Percentiles rank a stretch among this genome's conserved stretches.
phyloP scores from a whole-genome alignment of 208 protist genomes.

The Crithidia brevicula region DNA sequence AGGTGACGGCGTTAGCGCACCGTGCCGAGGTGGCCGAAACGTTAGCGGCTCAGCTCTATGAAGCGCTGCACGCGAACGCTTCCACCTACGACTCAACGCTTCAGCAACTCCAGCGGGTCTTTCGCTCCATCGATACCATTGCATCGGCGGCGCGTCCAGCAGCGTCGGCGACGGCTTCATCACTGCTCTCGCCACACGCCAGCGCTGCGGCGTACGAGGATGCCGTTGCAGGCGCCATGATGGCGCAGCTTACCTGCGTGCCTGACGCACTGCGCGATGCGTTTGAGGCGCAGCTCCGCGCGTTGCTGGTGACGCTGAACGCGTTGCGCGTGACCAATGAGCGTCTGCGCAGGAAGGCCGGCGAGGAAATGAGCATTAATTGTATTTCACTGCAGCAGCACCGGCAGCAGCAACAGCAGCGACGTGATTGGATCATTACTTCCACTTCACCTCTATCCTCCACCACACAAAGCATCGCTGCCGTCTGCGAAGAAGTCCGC shows the following conservation, averaged over 20 bases:
- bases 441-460: background rate
- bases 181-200: background rate
- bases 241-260: conserved; percentile 18
- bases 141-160: conserved; percentile 4
- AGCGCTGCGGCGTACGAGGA: conserved; percentile 14
- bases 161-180: background rate
- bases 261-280: conserved; percentile 16
- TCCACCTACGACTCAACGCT: conserved; percentile 16
- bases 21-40: conserved; percentile 18
- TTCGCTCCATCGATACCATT: conserved; percentile 16
- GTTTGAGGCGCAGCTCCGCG: conserved; percentile 16
- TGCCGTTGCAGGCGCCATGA: conserved; percentile 18
- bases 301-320: conserved; percentile 22
- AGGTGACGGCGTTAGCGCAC: conserved; percentile 11
- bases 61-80: background rate
- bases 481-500: conserved; percentile 13
- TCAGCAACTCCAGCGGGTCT: conserved; percentile 17
- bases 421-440: background rate
- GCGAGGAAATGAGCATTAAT: no score
- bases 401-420: background rate
- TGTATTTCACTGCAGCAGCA: no score
- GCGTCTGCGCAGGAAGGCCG: conserved; percentile 12
- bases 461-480: background rate
- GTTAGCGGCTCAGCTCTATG: conserved; percentile 21
- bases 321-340: conserved; percentile 16